Evolutionary conservation across 495 filamentous ascomycete species (phyloP).

Genomic region (Aspergillus baeticus): DNA sequence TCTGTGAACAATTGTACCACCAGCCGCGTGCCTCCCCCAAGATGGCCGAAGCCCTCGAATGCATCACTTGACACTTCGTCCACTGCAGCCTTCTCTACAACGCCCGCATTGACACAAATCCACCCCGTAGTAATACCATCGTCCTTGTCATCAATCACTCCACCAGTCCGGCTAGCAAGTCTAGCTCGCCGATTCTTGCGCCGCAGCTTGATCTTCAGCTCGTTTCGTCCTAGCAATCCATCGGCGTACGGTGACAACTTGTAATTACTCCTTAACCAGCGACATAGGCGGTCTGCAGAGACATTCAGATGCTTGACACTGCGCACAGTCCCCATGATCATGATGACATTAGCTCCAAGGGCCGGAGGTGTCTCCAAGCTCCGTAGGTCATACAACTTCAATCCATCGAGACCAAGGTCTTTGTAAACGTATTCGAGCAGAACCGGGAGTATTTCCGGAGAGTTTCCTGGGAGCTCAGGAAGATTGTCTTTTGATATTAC

Average conservation of each 20-base stretch:
- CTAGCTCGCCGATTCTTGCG: slow-evolving; percentile 77
- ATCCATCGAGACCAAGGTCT: slow-evolving; percentile 77
- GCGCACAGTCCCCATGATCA: slow-evolving; percentile 90
- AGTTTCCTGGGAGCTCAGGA: slow-evolving; percentile 69
- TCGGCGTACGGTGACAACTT: slow-evolving; percentile 76
- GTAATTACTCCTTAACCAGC: slow-evolving; percentile 75
- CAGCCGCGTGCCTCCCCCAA: slow-evolving; percentile 56
- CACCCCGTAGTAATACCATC: slow-evolving; percentile 89
- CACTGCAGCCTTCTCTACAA: slow-evolving; percentile 53
- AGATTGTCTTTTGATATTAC: slow-evolving; percentile 62
- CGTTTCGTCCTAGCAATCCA: slow-evolving; percentile 83
- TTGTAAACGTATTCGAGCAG: slow-evolving; percentile 77
- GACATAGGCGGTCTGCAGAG: slow-evolving; percentile 81
- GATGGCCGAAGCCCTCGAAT: slow-evolving; percentile 74
- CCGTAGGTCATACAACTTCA: slow-evolving; percentile 78
- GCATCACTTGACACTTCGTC: slow-evolving; percentile 29
- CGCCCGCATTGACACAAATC: slow-evolving; percentile 90
- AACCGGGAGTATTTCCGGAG: slow-evolving; percentile 69
- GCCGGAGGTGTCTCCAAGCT: slow-evolving; percentile 80
- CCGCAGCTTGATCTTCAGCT: slow-evolving; percentile 82
- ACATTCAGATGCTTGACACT: slow-evolving; percentile 93
- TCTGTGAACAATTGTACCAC: slow-evolving; percentile 92
- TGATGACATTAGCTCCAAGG: slow-evolving; percentile 81
- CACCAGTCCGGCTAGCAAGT: slow-evolving; percentile 61
- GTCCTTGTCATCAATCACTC: slow-evolving; percentile 51